Conservation (phyloP, 225 moss, liverwort and hornwort genomes). For the Takakia lepidozioides region DNA sequence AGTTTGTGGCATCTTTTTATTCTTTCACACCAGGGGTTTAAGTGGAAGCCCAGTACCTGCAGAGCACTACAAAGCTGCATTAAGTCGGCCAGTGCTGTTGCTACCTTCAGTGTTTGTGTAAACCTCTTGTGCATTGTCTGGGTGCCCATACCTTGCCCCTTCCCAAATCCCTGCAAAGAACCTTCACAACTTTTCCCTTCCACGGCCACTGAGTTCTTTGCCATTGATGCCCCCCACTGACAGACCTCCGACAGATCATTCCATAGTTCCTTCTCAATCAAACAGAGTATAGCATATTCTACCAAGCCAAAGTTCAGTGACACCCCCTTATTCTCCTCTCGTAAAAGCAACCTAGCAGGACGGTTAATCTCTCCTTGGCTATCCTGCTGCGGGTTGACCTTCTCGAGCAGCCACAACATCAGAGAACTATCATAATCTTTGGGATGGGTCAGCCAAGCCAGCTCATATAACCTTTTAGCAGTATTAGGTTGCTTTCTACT, state of each 20-base stretch:
- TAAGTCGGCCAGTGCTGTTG: conserved; percentile 53
- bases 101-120: conserved; percentile 61
- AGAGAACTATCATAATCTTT: conserved; percentile 58
- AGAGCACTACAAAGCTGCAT: conserved; percentile 64
- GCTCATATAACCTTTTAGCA: conserved; percentile 64
- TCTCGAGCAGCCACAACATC: conserved; percentile 93
- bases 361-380: conserved; percentile 13
- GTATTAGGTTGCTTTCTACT: conserved; percentile 37
- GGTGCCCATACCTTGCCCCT: conserved; percentile 12
- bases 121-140: conserved; percentile 44
- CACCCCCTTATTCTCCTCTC: conserved; percentile 18
- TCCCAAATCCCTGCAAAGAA: conserved; percentile 16
- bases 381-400: conserved; percentile 28
- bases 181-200: conserved; percentile 21
- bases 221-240: conserved; percentile 59
- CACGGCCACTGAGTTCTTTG: conserved; percentile 12
- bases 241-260: conserved; percentile 55
- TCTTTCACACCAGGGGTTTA: too few species aligned
- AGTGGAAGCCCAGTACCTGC: too few species aligned
- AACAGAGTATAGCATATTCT: conserved; percentile 53
- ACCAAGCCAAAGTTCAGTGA: conserved; percentile 48
- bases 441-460: conserved; percentile 38
- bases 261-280: conserved; percentile 86
- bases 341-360: neutral
- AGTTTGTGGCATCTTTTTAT: too few species aligned